These are phyloP conservation scores for Sanghuangporus sanghuang DNA, from an alignment of 1,284 basidiomycete genomes.

Conservation along the genomic window DNA sequence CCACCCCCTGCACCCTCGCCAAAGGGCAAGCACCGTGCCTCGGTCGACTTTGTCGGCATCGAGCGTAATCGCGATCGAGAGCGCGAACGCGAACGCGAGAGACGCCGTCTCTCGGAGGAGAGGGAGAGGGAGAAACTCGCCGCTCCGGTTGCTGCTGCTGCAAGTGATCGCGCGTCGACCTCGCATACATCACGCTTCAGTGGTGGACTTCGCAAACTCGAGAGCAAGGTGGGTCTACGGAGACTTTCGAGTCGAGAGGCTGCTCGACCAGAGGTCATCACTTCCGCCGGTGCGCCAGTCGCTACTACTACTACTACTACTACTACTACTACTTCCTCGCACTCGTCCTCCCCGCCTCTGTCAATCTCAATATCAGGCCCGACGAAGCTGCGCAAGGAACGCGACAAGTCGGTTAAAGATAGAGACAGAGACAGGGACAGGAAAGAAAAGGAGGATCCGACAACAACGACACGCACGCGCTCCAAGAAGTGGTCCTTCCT, in stretches of 20 bases:
- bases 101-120: background rate
- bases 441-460: background rate
- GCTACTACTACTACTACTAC: background rate
- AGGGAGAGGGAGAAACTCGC: background rate
- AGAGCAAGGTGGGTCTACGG: slow-evolving; percentile 11
- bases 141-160: background rate
- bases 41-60: slow-evolving; percentile 9
- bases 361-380: background rate
- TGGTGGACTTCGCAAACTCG: slow-evolving; percentile 7
- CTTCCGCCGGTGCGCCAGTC: background rate
- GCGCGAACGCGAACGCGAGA: slow-evolving; percentile 6
- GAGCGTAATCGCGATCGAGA: background rate
- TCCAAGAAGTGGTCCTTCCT: slow-evolving; percentile 10
- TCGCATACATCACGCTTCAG: slow-evolving; percentile 6
- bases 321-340: background rate
- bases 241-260: slow-evolving; percentile 8
- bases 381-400: background rate
- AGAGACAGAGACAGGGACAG: slow-evolving; percentile 4
- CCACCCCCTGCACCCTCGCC: background rate
- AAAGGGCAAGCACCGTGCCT: slow-evolving; percentile 11
- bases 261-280: background rate
- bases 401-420: background rate
- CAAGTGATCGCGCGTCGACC: background rate
- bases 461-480: background rate
- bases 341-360: background rate